Evolutionary conservation across 2,329 filamentous ascomycete species (phyloP), one percentile per base, ranked within the genome.

Genomic region (Endothia cerciana): DNA sequence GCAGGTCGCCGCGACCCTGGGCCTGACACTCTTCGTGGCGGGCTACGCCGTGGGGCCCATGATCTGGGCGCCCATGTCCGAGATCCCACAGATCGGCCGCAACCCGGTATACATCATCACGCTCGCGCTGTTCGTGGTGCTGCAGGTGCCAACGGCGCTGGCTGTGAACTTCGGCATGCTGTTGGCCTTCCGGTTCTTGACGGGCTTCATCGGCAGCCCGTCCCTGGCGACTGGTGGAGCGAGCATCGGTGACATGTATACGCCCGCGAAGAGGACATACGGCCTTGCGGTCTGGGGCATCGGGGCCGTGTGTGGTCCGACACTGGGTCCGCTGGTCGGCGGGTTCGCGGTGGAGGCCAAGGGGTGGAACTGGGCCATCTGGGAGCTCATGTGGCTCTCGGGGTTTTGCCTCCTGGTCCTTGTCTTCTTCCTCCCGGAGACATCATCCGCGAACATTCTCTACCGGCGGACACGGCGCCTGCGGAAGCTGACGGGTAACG

Each of bases 51-150:
- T 88, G 19, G 89, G 89, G 0, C 89, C 89, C 0, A 75, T 91
- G 33, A 68, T 92, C 30, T 91, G 87, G 76, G 87, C 87, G 0
- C 90, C 90, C 0, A 75, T 92, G 51, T 85, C 82, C 59, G 90
- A 92, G 76, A 85, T 92, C 28, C 88, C 89, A 0, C 73, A 82
- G 56, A 83, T 92, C 60, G 90, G 90, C 2, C 82, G 89, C 7
- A 91, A 88, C 70, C 85, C 86, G 1, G 85, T 89, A 4, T 92
- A 92, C 75, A 84, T 90, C 45, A 73, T 85, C 69, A 89, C 89
- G 10, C 89, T 91, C 77, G 83, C 84, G 61, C 78, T 91, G 30
- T 92, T 91, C 73, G 85, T 90, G 63, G 82, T 91, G 65, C 76
- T 92, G 7, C 86, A 83, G 7, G 82, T 92, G 11, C 88, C 89